These are phyloP conservation scores for Thermomucor indicae-seudaticae DNA, from an alignment of 371 early-diverging fungal genomes.

Conservation along the genomic window DNA sequence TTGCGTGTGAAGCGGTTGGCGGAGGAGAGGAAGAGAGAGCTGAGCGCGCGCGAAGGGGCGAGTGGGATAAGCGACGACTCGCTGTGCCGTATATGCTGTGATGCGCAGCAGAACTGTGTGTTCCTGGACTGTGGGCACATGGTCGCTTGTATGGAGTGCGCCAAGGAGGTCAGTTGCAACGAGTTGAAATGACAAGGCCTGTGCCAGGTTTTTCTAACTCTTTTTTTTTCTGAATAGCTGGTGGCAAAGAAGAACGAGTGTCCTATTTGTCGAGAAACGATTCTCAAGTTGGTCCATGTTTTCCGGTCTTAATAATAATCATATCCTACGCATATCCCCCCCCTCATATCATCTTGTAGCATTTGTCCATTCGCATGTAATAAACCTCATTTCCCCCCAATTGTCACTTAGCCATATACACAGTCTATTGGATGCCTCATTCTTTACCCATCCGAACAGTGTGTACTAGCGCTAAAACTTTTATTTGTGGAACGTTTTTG, in stretches of 20 bases:
- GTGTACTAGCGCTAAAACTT: too few relatives aligned
- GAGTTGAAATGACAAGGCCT: background rate
- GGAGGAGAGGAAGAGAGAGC: conserved; percentile 30
- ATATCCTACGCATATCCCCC: too few relatives aligned
- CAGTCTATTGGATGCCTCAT: too few relatives aligned
- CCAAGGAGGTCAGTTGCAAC: conserved; percentile 33
- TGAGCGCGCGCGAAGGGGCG: conserved; percentile 7
- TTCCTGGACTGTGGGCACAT: conserved; percentile 59
- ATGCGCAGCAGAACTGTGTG: conserved; percentile 59
- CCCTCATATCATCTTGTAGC: too few relatives aligned
- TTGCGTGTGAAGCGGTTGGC: conserved; percentile 37
- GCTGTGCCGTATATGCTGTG: conserved; percentile 56
- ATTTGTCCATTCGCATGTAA: too few relatives aligned
- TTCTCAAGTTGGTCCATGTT: conserved; percentile 46
- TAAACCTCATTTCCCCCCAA: too few relatives aligned
- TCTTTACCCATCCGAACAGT: too few relatives aligned
- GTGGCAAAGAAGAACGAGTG: conserved; percentile 52
- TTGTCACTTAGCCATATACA: too few relatives aligned
- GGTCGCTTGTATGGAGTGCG: conserved; percentile 61
- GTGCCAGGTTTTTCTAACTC: background rate
- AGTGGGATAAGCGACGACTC: conserved; percentile 28
- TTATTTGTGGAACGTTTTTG: too few relatives aligned
- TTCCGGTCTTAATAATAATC: conserved; percentile 29
- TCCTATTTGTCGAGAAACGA: conserved; percentile 60
- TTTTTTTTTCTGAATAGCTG: conserved; percentile 21